These are phyloP conservation scores for Fusarium sacchari DNA, from an alignment of 2,329 filamentous ascomycete genomes.

Conservation along the genomic window DNA sequence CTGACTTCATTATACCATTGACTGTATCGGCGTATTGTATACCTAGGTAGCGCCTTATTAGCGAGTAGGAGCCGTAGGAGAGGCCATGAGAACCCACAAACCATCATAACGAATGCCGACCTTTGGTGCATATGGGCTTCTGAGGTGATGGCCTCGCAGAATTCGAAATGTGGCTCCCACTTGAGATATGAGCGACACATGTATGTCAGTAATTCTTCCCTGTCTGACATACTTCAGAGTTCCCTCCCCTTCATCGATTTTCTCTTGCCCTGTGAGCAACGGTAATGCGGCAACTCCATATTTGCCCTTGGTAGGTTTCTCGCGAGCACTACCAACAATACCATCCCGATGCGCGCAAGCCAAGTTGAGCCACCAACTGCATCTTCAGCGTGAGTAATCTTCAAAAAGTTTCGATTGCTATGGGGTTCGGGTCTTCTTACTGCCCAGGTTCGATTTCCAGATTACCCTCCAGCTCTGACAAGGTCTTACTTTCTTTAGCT, in stretches of 20 bases:
- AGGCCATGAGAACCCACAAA: conserved; percentile 52
- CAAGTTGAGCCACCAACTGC: conserved; percentile 68
- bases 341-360: conserved; percentile 66
- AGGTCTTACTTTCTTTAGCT: conserved; percentile 46
- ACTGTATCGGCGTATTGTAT: conserved; percentile 60
- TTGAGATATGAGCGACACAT: conserved; percentile 58
- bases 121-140: conserved; percentile 61
- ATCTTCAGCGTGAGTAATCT: conserved; percentile 30
- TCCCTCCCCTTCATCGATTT: conserved; percentile 45
- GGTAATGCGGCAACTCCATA: conserved; percentile 61
- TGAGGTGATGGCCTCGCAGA: conserved; percentile 61
- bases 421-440: conserved; percentile 52
- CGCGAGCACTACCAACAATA: conserved; percentile 57
- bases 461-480: conserved; percentile 55
- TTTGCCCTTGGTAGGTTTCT: conserved; percentile 57
- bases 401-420: not conserved
- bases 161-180: conserved; percentile 62
- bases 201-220: conserved; percentile 57
- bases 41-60: conserved; percentile 52
- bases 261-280: conserved; percentile 62
- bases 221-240: conserved; percentile 58
- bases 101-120: conserved; percentile 68
- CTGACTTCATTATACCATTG: conserved; percentile 42
- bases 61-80: not conserved
- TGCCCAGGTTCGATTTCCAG: conserved; percentile 58